These are phyloP conservation scores for Mrakia blollopis DNA, from an alignment of 768 basidiomycete genomes.

Conservation along the genomic window DNA sequence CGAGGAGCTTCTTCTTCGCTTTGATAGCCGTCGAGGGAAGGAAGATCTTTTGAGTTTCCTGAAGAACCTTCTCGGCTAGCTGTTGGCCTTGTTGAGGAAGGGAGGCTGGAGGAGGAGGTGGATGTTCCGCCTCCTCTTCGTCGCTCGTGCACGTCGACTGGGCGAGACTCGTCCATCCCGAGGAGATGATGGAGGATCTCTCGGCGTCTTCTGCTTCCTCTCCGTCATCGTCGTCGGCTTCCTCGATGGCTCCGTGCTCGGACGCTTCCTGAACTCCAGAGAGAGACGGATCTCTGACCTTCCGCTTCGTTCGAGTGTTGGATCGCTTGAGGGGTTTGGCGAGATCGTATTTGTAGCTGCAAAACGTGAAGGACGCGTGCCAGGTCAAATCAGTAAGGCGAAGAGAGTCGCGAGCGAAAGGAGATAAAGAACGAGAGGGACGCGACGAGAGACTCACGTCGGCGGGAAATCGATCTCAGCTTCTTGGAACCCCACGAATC, in stretches of 20 bases:
- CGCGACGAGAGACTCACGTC: conserved; percentile 8
- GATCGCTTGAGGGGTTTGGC: conserved; percentile 23
- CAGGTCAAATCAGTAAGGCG: too few relatives aligned
- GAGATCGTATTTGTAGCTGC: conserved; percentile 30
- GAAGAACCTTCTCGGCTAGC: conserved; percentile 27
- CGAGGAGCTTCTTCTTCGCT: conserved; percentile 28
- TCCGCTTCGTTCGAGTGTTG: not conserved
- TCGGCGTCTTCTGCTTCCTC: conserved; percentile 18
- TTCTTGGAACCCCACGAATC: conserved; percentile 31
- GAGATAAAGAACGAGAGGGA: not conserved
- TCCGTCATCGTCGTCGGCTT: conserved; percentile 20
- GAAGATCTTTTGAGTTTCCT: conserved; percentile 29
- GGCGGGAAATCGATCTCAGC: conserved; percentile 29
- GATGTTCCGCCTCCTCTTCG: conserved; percentile 13
- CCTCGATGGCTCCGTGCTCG: conserved; percentile 18
- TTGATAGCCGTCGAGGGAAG: conserved; percentile 30
- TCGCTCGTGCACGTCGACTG: conserved; percentile 22
- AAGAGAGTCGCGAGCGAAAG: not conserved
- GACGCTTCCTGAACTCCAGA: conserved; percentile 7
- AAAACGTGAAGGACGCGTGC: too few relatives aligned
- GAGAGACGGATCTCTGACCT: conserved; percentile 19
- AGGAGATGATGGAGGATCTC: conserved; percentile 19
- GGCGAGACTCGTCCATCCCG: conserved; percentile 28
- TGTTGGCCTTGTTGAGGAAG: conserved; percentile 8
- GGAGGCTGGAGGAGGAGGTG: conserved; percentile 3